These are phyloP conservation scores for Herpotrichia juniperi DNA, from an alignment of 2,329 filamentous ascomycete species.

Conservation along the genomic window DNA sequence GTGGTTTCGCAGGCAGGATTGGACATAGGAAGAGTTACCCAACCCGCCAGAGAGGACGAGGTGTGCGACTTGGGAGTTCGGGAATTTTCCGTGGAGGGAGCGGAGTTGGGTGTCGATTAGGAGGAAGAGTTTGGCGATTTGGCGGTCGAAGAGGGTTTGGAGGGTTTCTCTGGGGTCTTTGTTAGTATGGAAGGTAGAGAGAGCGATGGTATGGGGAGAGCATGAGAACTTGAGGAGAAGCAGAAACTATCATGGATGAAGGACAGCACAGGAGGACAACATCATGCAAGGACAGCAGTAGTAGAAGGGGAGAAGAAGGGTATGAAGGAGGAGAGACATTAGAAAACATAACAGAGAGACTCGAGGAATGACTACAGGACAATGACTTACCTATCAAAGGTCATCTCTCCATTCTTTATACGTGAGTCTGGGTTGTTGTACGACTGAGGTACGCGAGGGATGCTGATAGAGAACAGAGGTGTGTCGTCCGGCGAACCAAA, in stretches of 20 bases:
- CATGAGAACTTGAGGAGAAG: no score
- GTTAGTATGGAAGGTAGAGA: no score
- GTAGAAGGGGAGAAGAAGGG: no score
- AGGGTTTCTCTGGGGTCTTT: conserved; percentile 39
- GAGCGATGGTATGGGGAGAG: no score
- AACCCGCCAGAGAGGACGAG: conserved; percentile 52
- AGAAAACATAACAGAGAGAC: no score
- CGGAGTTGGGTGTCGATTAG: conserved; percentile 44
- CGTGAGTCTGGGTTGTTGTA: conserved; percentile 40
- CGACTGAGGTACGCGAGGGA: conserved; percentile 38
- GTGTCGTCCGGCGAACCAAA: conserved; percentile 46
- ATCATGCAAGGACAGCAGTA: no score
- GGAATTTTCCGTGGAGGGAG: conserved; percentile 32
- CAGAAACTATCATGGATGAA: no score
- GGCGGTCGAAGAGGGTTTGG: conserved; percentile 42
- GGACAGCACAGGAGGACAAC: no score
- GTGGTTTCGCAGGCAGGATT: conserved; percentile 38
- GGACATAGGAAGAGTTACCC: conserved; percentile 51
- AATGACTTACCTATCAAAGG: no score
- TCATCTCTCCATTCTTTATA: conserved; percentile 43
- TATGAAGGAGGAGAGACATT: no score
- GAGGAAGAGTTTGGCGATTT: conserved; percentile 41
- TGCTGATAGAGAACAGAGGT: conserved; percentile 41
- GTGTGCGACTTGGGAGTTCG: conserved; percentile 38
- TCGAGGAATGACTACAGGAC: no score